Evolutionary conservation across 108 stramenopile species (phyloP).

Genomic region (Fragilariopsis cylindrus): DNA sequence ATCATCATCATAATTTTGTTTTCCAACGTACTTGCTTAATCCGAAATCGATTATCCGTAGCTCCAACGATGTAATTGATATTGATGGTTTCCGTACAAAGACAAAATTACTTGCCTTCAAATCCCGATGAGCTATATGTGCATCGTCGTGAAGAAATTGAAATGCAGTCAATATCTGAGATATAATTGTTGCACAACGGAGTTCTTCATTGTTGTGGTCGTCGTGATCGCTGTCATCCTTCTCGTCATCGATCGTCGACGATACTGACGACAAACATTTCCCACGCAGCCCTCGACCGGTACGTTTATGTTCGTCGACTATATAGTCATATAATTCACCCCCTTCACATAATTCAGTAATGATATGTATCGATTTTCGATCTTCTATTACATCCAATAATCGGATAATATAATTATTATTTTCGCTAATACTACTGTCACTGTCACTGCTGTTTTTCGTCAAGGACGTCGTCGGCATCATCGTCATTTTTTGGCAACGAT

Average conservation of each 20-base stretch:
- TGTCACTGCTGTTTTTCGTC: background rate
- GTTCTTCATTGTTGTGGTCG: conserved; percentile 36
- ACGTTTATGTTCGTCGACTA: conserved; percentile 37
- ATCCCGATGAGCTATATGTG: conserved; percentile 90
- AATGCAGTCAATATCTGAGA: conserved; percentile 57
- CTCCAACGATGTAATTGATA: conserved; percentile 20
- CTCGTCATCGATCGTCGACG: background rate
- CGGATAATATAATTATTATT: conserved; percentile 70
- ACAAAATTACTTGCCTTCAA: conserved; percentile 92
- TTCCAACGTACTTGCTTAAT: conserved; percentile 77
- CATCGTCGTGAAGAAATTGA: conserved; percentile 53
- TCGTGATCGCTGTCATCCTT: conserved; percentile 14
- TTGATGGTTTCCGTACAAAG: conserved; percentile 29
- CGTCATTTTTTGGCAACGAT: conserved; percentile 14
- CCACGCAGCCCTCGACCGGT: conserved; percentile 4
- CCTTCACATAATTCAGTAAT: conserved; percentile 40
- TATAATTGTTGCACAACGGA: conserved; percentile 44
- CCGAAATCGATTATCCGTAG: conserved; percentile 98
- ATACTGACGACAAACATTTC: background rate
- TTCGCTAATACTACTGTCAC: conserved; percentile 9
- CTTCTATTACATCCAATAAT: conserved; percentile 75
- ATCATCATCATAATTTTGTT: background rate
- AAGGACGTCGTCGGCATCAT: background rate
- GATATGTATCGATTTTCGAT: conserved; percentile 59
- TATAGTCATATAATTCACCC: conserved; percentile 74